Evolutionary conservation across 148 eudicot genomes (phyloP).

Genomic region (Dysphania ambrosioides): DNA sequence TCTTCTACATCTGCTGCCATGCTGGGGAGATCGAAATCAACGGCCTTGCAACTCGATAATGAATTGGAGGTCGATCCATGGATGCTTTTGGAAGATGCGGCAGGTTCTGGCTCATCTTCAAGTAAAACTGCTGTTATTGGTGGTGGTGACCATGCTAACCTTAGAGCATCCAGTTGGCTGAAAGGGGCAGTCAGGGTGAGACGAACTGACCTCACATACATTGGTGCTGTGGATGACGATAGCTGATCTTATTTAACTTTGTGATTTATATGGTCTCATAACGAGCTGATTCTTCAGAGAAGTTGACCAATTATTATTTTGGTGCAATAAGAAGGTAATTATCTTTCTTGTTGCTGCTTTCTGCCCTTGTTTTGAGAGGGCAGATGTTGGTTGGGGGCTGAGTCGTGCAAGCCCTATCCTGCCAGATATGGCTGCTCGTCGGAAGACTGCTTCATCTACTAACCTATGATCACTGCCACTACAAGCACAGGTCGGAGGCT

Average conservation of each 20-base stretch:
- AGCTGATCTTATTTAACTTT: slow-evolving; percentile 45
- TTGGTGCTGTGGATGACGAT: slow-evolving; percentile 86
- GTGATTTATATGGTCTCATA: slow-evolving; percentile 16
- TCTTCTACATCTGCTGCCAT: slow-evolving; percentile 19
- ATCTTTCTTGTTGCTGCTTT: slow-evolving; percentile 8
- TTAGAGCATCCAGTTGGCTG: slow-evolving; percentile 78
- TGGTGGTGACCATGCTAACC: slow-evolving; percentile 56
- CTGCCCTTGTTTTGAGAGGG: slow-evolving; percentile 11
- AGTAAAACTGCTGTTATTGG: slow-evolving; percentile 47
- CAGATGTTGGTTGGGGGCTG: slow-evolving; percentile 5
- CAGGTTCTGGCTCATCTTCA: slow-evolving; percentile 61
- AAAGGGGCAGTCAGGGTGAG: slow-evolving; percentile 92
- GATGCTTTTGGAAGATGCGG: slow-evolving; percentile 87
- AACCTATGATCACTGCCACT: slow-evolving; percentile 18
- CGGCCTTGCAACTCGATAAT: slow-evolving; percentile 40
- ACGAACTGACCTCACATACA: slow-evolving; percentile 76
- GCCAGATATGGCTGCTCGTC: background rate
- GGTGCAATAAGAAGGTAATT: slow-evolving; percentile 14
- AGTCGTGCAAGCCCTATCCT: background rate
- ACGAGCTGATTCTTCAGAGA: slow-evolving; percentile 24
- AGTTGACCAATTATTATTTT: slow-evolving; percentile 7
- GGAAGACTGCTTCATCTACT: slow-evolving; percentile 23
- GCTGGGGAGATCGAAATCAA: slow-evolving; percentile 55
- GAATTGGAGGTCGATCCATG: slow-evolving; percentile 83
- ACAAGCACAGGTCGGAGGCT: slow-evolving; percentile 25